Base-by-base conservation (phyloP, 75 land plant genomes). In the Selaginella tamariscina region DNA sequence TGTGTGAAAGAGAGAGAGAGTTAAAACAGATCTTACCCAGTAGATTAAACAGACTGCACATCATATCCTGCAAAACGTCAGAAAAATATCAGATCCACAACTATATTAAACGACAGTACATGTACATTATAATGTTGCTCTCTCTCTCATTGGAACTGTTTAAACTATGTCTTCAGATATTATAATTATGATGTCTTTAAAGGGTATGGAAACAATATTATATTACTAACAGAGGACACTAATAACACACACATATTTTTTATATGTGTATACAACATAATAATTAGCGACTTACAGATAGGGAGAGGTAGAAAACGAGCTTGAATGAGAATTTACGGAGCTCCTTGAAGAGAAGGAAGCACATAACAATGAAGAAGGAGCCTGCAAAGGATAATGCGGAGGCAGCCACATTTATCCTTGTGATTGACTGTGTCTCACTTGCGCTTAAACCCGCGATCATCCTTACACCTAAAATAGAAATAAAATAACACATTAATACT, bases 261-360 rank as follows among this genome's bases (percentile, higher is more conserved):
- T n/a, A n/a, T n/a, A n/a, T n/a, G n/a, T n/a, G n/a, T n/a, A n/a
- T n/a, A n/a, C n/a, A n/a, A n/a, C n/a, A n/a, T n/a, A n/a, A n/a
- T n/a, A n/a, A n/a, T n/a, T n/a, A n/a, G n/a, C n/a, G n/a, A 64
- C 82, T 69, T 71, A 92, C 97, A 9, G 97, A 92, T 56, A 92
- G 89, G 27, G 94, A 84, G 49, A 92, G 85, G 77, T 79, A 92
- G 87, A 92, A 92, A 69, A 92, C 77, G 70, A 92, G 89, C 80
- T 88, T 82, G 94, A 88, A 92, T 66, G 97, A 83, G 83, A 92
- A 88, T 69, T 86, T 92, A 72, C 88, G 97, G 15, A 92, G 97
- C 66, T 92, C 89, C 64, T 83, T 88, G 82, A 92, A 92, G 77
- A 88, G 79, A 21, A 84, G 32, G 70, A 88, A 92, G 74, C 97